Percentiles rank a stretch among this genome's conserved stretches.
phyloP scores from a whole-genome alignment of 208 protist genomes.

The Trypanosoma boissoni region DNA sequence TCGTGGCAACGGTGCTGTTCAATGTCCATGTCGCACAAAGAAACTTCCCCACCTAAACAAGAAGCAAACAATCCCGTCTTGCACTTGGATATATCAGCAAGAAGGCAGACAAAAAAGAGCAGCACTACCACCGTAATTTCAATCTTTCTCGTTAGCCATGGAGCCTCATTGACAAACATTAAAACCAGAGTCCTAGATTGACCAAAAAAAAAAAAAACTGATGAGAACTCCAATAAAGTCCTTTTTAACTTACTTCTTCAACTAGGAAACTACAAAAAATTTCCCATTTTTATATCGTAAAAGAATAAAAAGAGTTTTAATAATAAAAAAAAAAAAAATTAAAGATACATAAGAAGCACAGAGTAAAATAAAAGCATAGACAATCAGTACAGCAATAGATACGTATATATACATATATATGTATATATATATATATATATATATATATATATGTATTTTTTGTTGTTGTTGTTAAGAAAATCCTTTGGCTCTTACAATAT shows the following conservation, averaged over 20 bases:
- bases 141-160: conserved; percentile 30
- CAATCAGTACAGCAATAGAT: background rate
- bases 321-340: background rate
- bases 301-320: too few relatives aligned
- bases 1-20: conserved; percentile 9
- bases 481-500: background rate
- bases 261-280: too few relatives aligned
- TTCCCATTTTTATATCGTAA: too few relatives aligned
- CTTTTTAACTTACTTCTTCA: too few relatives aligned
- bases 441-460: background rate
- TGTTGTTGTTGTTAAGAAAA: background rate
- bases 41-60: conserved; percentile 7
- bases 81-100: conserved; percentile 31
- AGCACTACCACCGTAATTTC: conserved; percentile 28
- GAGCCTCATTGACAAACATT: conserved; percentile 31
- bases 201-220: conserved; percentile 2
- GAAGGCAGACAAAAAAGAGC: conserved; percentile 35
- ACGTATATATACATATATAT: background rate
- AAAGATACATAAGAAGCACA: too few relatives aligned
- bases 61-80: background rate
- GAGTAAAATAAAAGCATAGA: background rate
- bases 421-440: background rate
- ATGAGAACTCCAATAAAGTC: background rate
- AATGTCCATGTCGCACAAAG: conserved; percentile 6
- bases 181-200: background rate